A percentile compares a stretch with the other conserved stretches of the same genome.
These are phyloP conservation scores for Wickerhamiella occidentalis DNA, from an alignment of 805 yeast genomes.

Conservation along the genomic window DNA sequence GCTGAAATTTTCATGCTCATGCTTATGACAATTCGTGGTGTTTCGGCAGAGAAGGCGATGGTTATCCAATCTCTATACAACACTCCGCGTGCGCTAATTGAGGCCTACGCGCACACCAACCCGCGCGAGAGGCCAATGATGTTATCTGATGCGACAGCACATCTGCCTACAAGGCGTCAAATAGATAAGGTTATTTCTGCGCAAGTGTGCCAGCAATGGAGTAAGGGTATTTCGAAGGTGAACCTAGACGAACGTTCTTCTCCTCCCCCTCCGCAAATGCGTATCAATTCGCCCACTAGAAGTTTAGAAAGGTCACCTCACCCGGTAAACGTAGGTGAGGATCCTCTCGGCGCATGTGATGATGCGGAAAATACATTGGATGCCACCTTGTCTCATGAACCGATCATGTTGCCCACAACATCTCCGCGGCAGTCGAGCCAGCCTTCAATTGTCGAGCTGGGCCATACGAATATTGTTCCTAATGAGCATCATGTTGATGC, in stretches of 20 bases:
- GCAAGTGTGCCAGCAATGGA: background rate
- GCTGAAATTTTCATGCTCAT: conserved; percentile 63
- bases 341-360: background rate
- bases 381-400: too few relatives aligned
- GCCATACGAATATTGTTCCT: too few relatives aligned
- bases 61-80: conserved; percentile 57
- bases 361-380: too few relatives aligned
- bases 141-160: background rate
- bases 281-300: too few relatives aligned
- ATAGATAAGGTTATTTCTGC: background rate
- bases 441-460: too few relatives aligned
- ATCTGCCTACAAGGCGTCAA: background rate
- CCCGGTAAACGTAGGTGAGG: too few relatives aligned
- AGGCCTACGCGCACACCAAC: conserved; percentile 30
- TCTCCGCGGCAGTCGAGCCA: too few relatives aligned
- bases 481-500: too few relatives aligned
- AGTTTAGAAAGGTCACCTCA: too few relatives aligned
- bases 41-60: conserved; percentile 74
- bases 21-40: conserved; percentile 70
- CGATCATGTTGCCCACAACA: too few relatives aligned
- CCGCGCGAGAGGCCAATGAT: conserved; percentile 17
- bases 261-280: too few relatives aligned
- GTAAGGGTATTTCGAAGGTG: background rate
- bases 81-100: conserved; percentile 54
- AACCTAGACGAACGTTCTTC: background rate